These are phyloP conservation scores for Escovopsis sp. DNA, from an alignment of 2,329 filamentous ascomycete genomes.

Conservation along the genomic window DNA sequence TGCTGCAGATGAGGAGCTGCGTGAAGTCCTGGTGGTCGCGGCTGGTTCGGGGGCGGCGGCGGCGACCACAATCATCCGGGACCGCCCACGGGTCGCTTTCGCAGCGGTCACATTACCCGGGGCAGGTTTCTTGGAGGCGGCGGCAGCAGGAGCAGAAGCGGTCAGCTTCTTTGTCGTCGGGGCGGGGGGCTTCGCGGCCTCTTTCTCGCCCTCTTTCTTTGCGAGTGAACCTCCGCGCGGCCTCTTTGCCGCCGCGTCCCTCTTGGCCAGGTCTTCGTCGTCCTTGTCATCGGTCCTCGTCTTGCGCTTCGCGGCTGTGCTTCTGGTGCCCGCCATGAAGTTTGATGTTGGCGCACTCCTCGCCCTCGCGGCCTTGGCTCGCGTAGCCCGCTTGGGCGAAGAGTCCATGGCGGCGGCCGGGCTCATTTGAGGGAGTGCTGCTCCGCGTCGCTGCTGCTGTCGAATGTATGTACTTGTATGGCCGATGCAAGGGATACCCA, in stretches of 20 bases:
- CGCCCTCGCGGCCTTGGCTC: conserved; percentile 33
- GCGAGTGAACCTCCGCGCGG: conserved; percentile 25
- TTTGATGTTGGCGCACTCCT: conserved; percentile 13
- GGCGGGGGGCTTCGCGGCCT: not conserved
- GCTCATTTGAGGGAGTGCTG: too few species aligned
- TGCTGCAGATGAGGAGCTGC: conserved; percentile 12
- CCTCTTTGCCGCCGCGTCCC: conserved; percentile 20
- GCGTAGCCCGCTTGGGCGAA: conserved; percentile 45
- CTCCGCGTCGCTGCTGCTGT: too few species aligned
- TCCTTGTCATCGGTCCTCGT: conserved; percentile 37
- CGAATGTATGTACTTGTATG: too few species aligned
- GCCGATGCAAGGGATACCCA: too few species aligned
- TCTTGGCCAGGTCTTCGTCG: conserved; percentile 25
- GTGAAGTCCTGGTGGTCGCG: conserved; percentile 20
- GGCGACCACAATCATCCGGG: conserved; percentile 22
- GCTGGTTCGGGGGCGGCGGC: conserved; percentile 13
- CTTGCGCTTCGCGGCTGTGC: conserved; percentile 32
- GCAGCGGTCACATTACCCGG: conserved; percentile 10
- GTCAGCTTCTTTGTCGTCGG: not conserved
- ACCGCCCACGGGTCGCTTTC: conserved; percentile 28
- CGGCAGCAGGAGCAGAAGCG: conserved; percentile 8
- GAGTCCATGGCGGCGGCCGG: conserved; percentile 30
- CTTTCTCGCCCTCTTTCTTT: conserved; percentile 22
- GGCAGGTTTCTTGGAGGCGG: conserved; percentile 11
- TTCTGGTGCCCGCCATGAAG: conserved; percentile 18